Conservation (phyloP, 179 eudicot species). For the Spergularia azorica region DNA sequence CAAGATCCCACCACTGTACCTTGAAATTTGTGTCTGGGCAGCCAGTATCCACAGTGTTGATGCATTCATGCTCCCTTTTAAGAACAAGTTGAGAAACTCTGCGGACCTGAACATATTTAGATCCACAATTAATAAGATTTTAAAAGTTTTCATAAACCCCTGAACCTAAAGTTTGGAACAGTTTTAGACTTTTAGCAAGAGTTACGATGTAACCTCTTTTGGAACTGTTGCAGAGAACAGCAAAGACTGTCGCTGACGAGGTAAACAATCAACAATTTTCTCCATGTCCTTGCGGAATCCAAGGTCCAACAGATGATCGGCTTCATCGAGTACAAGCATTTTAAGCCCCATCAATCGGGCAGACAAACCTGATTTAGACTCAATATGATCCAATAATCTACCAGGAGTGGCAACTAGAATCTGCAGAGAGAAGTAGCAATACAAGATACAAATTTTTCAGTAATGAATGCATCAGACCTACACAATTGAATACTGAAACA, state of each 20-base stretch:
- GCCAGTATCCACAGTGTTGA: constrained; percentile 71
- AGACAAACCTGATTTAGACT: constrained; percentile 76
- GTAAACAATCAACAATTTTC: constrained; percentile 87
- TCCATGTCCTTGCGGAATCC: constrained; percentile 95
- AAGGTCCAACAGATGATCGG: constrained; percentile 82
- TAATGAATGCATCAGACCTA: too few relatives aligned
- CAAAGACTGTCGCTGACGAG: constrained; percentile 84
- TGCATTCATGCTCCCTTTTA: constrained; percentile 73
- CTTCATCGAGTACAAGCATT: constrained; percentile 93
- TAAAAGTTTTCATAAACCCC: neutral
- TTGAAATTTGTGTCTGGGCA: constrained; percentile 59
- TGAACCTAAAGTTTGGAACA: constrained; percentile 1
- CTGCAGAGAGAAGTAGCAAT: constrained; percentile 37
- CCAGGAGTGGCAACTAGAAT: constrained; percentile 95
- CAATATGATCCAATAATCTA: constrained; percentile 91
- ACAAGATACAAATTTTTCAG: neutral
- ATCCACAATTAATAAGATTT: constrained; percentile 7
- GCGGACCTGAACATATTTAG: constrained; percentile 67
- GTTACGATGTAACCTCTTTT: constrained; percentile 61
- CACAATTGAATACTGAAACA: too few relatives aligned
- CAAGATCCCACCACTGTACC: constrained; percentile 40
- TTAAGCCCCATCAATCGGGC: constrained; percentile 79
- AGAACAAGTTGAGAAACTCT: constrained; percentile 89
- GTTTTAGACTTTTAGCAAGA: neutral
- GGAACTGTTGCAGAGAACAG: constrained; percentile 90